Evolutionary conservation across 2,329 filamentous ascomycete species (phyloP).

Genomic region (Alternaria consortialis): DNA sequence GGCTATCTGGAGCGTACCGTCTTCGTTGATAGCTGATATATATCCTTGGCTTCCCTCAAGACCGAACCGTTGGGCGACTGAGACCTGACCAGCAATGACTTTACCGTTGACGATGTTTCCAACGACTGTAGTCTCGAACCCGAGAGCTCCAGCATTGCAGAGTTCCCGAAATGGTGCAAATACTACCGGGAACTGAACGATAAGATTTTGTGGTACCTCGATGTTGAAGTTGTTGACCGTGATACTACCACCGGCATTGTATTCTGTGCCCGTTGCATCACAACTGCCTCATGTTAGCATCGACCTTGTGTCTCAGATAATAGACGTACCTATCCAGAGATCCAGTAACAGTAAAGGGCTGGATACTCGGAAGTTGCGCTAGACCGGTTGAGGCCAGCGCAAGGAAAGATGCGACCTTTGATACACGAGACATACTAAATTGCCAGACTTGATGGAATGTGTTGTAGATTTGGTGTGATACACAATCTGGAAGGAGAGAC

Average conservation of each 20-base stretch:
- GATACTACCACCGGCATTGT: slow-evolving; percentile 59
- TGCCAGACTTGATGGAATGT: neutral
- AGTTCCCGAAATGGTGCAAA: slow-evolving; percentile 55
- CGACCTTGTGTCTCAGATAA: neutral
- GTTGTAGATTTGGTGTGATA: slow-evolving; percentile 4
- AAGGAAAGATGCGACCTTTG: slow-evolving; percentile 24
- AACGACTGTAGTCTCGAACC: slow-evolving; percentile 44
- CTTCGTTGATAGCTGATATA: slow-evolving; percentile 46
- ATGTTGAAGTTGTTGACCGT: slow-evolving; percentile 58
- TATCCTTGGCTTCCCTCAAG: slow-evolving; percentile 50
- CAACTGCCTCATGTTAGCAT: slow-evolving; percentile 27
- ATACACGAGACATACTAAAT: slow-evolving; percentile 30
- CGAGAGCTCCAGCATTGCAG: slow-evolving; percentile 30
- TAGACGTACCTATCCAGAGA: slow-evolving; percentile 38
- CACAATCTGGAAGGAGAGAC: neutral
- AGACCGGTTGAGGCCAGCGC: slow-evolving; percentile 28
- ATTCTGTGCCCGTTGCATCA: slow-evolving; percentile 29
- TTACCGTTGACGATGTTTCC: slow-evolving; percentile 53
- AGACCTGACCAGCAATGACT: slow-evolving; percentile 53
- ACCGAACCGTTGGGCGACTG: slow-evolving; percentile 47
- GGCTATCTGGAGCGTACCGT: slow-evolving; percentile 51
- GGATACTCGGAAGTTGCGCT: slow-evolving; percentile 35
- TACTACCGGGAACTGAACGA: slow-evolving; percentile 60
- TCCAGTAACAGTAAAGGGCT: slow-evolving; percentile 40
- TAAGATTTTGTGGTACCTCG: slow-evolving; percentile 60